A percentile compares a stretch with the other conserved stretches of the same genome.
Conservation (phyloP, 495 filamentous ascomycete genomes). For the Cladorrhinum samala region DNA sequence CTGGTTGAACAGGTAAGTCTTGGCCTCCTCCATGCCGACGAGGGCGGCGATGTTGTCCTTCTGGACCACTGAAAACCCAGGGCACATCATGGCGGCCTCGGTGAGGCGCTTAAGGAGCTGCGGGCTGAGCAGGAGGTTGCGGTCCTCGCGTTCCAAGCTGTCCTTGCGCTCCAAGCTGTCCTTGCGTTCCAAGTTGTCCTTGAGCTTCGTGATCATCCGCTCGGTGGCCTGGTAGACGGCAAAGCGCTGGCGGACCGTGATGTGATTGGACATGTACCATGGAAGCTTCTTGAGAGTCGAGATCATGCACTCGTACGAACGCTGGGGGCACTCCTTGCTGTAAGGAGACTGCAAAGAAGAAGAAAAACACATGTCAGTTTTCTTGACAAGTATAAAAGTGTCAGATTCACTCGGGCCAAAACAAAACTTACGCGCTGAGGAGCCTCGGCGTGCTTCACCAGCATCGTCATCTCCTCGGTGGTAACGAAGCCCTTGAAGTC, state of each 20-base stretch:
- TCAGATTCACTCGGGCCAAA: no score
- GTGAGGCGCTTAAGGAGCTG: conserved; percentile 54
- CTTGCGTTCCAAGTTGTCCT: conserved; percentile 30
- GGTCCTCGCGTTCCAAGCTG: conserved; percentile 26
- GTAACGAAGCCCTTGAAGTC: conserved; percentile 67
- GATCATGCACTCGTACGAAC: conserved; percentile 69
- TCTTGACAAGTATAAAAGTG: no score
- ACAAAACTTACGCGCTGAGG: conserved; percentile 62
- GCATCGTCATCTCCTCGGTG: conserved; percentile 62
- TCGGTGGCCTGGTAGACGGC: conserved; percentile 47
- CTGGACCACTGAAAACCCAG: conserved; percentile 58
- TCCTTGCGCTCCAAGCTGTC: conserved; percentile 36
- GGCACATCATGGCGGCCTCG: conserved; percentile 52
- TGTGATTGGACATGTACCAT: conserved; percentile 56
- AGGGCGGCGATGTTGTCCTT: conserved; percentile 44
- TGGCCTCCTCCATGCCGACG: conserved; percentile 14
- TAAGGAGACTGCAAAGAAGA: conserved; percentile 51
- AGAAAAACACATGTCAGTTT: no score
- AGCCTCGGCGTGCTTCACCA: conserved; percentile 60
- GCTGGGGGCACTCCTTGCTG: conserved; percentile 58
- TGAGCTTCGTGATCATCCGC: conserved; percentile 41
- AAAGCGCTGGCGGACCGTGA: conserved; percentile 60
- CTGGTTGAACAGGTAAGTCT: conserved; percentile 25
- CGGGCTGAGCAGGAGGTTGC: no score
- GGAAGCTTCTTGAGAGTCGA: conserved; percentile 71